phyloP scores from a whole-genome alignment of 495 filamentous ascomycete genomes.

The Podospora anserina region DNA sequence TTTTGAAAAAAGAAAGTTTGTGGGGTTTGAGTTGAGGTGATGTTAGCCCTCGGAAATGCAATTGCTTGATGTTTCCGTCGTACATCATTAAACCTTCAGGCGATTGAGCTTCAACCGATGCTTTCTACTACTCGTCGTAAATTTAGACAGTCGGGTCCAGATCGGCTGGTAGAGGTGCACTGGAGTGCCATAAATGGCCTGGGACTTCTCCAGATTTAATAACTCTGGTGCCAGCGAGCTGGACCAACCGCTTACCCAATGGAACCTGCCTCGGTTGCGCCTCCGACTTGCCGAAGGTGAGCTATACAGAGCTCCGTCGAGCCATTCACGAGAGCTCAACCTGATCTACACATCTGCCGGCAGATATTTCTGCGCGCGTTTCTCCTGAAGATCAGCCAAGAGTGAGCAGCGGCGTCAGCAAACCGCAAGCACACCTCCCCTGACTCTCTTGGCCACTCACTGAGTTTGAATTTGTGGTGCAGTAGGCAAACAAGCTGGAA shows the following conservation, averaged over 20 bases:
- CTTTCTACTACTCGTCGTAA: background rate
- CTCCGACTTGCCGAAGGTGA: background rate
- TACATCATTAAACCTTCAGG: background rate
- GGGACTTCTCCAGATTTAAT: no score
- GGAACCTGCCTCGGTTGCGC: background rate
- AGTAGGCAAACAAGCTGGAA: background rate
- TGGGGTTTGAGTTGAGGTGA: background rate
- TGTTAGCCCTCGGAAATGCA: background rate
- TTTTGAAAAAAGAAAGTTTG: background rate
- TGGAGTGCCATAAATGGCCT: background rate
- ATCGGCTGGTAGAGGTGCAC: background rate
- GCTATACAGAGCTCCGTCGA: background rate
- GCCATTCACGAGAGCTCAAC: slow-evolving; percentile 37
- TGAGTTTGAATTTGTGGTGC: background rate
- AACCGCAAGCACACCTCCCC: background rate
- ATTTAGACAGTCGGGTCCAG: background rate
- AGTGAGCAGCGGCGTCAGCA: background rate
- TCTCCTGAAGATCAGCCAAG: background rate
- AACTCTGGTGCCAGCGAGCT: background rate
- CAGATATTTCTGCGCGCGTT: background rate
- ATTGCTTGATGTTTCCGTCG: background rate
- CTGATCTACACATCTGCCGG: background rate
- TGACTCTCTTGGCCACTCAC: background rate
- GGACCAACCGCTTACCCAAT: background rate
- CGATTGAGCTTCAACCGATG: background rate